Conservation (phyloP, 345 rosid species). For the Salix dunnii region DNA sequence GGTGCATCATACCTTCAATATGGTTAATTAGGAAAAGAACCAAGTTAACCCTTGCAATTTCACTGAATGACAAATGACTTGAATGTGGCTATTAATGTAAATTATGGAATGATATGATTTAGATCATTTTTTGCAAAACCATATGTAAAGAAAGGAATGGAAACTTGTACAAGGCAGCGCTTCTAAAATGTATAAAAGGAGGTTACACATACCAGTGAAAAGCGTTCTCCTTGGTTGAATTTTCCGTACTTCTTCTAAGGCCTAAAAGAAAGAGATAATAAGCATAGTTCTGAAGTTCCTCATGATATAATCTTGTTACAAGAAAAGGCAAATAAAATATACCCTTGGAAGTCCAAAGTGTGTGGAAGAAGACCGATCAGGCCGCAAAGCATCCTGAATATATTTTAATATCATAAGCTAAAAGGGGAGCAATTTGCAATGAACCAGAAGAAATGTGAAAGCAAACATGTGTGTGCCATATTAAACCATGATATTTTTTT, state of each 20-base stretch:
- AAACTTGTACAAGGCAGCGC: neutral
- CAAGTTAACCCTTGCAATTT: slow-evolving; percentile 1
- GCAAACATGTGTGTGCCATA: neutral
- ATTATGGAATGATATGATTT: neutral
- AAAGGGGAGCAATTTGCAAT: neutral
- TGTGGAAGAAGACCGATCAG: slow-evolving; percentile 81
- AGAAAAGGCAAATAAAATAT: slow-evolving; percentile 4
- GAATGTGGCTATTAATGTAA: neutral
- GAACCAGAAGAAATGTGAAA: neutral
- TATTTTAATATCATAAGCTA: slow-evolving; percentile 2
- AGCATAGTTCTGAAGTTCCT: neutral
- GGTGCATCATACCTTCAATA: slow-evolving; percentile 81
- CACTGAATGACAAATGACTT: too few relatives aligned
- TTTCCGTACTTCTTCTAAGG: slow-evolving; percentile 77
- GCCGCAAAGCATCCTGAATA: slow-evolving; percentile 79
- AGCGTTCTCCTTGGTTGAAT: slow-evolving; percentile 82
- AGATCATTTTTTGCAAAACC: neutral
- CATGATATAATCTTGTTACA: neutral
- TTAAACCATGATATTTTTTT: neutral
- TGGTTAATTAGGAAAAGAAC: slow-evolving; percentile 1
- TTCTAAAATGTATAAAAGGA: neutral
- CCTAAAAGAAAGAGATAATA: slow-evolving; percentile 34
- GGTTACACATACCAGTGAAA: slow-evolving; percentile 58
- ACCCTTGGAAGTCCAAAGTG: slow-evolving; percentile 97
- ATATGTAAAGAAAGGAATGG: neutral